phyloP scores from a whole-genome alignment of 2,329 filamentous ascomycete genomes.

The Penicillium sumatraense region DNA sequence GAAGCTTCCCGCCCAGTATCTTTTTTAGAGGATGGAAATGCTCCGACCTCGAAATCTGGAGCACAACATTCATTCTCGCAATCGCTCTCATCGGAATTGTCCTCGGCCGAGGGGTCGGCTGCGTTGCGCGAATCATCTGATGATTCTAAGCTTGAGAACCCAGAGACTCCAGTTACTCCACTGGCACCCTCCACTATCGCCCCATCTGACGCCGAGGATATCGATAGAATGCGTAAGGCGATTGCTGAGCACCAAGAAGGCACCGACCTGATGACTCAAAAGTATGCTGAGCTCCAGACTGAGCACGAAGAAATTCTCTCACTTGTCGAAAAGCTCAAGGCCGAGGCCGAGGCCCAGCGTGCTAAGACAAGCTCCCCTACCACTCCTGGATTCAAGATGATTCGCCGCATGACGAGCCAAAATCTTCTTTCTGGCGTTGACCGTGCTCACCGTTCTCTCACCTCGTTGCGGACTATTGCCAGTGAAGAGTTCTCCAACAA shows the following conservation, averaged over 20 bases:
- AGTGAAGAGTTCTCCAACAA: constrained; percentile 80
- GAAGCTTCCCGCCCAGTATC: constrained; percentile 67
- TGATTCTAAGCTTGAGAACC: constrained; percentile 41
- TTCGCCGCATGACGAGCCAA: constrained; percentile 91
- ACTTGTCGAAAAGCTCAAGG: constrained; percentile 88
- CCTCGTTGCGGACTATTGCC: constrained; percentile 85
- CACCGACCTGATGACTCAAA: constrained; percentile 72
- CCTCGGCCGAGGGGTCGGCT: constrained; percentile 79
- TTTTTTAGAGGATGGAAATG: constrained; percentile 80
- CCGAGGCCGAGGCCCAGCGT: constrained; percentile 80
- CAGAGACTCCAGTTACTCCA: constrained; percentile 30
- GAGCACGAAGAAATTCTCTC: constrained; percentile 81
- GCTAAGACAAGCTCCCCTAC: constrained; percentile 67
- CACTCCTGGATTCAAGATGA: constrained; percentile 59
- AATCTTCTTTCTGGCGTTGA: constrained; percentile 80
- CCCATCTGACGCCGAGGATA: constrained; percentile 63
- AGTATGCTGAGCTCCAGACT: constrained; percentile 80
- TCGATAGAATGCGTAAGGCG: constrained; percentile 71
- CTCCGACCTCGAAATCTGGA: constrained; percentile 72
- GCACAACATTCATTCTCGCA: constrained; percentile 77
- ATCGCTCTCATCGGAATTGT: constrained; percentile 92
- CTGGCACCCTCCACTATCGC: constrained; percentile 34
- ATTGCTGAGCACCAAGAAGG: constrained; percentile 77
- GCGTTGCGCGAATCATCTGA: constrained; percentile 64
- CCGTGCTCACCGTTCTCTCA: constrained; percentile 87